phyloP scores from a whole-genome alignment of 2,329 filamentous ascomycete species.

The Ampelomyces quisqualis region DNA sequence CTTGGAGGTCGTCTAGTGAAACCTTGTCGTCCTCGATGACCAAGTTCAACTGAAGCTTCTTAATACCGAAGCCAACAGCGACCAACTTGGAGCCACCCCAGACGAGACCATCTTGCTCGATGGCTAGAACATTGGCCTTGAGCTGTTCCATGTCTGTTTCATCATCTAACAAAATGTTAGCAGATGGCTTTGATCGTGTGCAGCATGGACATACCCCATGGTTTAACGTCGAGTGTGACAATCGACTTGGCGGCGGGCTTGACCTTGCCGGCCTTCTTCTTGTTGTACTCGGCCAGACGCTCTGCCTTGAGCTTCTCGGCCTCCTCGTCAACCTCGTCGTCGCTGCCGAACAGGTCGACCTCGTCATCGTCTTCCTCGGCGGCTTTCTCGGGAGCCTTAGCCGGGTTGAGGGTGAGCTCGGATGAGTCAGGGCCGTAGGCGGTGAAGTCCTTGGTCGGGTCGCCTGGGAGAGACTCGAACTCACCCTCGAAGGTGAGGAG shows the following conservation, averaged over 20 bases:
- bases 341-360: conserved; percentile 89
- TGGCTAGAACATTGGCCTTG: conserved; percentile 75
- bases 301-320: conserved; percentile 81
- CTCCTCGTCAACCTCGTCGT: conserved; percentile 70
- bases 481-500: conserved; percentile 89
- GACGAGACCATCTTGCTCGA: conserved; percentile 90
- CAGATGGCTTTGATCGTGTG: not conserved
- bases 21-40: conserved; percentile 98
- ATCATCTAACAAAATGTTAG: conserved; percentile 61
- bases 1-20: conserved; percentile 81
- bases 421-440: conserved; percentile 84
- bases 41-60: conserved; percentile 98
- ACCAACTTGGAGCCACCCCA: conserved; percentile 94
- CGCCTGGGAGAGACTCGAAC: conserved; percentile 86
- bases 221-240: conserved; percentile 95
- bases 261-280: conserved; percentile 93
- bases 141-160: conserved; percentile 88
- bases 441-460: conserved; percentile 84
- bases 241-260: conserved; percentile 95
- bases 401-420: conserved; percentile 79
- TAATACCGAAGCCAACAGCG: conserved; percentile 93
- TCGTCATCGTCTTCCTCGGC: conserved; percentile 67
- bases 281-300: conserved; percentile 88
- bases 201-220: conserved; percentile 75
- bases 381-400: conserved; percentile 70